Evolutionary conservation across 495 filamentous ascomycete genomes (phyloP), one percentile per base, ranked within the genome.

Genomic region (Penicillium ucsense): DNA sequence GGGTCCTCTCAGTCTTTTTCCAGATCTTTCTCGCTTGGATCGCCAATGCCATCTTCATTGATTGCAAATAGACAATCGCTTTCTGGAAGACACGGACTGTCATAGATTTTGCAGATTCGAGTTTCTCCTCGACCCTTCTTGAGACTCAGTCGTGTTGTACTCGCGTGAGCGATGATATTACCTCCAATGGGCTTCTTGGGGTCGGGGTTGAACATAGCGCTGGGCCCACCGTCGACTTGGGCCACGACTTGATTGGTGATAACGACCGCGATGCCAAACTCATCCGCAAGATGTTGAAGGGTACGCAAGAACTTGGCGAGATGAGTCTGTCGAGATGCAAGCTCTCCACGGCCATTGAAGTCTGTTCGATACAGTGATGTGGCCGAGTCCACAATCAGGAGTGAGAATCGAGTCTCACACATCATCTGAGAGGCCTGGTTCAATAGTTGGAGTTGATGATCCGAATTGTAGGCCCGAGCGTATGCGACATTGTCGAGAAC

Each of bases 201-300:
- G 59, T 98, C 92, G 0, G 92, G 92, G 53, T 98, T 98, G 72
- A 94, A 98, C 92, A 98, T 98, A 30, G 92, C 78, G 52, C 82
- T 88, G 8, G 89, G 88, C 1, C 92, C 92, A 45, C 94, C 92
- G 64, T 98, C 92, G 8, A 98, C 92, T 64, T 98, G 92, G 31
- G 92, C 91, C 33, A 98, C 92, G 31, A 98, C 92, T 60, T 98
- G 92, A 62, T 98, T 98, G 35, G 92, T 96, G 59, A 98, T 98
- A 57, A 98, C 89, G 5, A 98, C 92, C 0, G 92, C 92, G 62
- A 98, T 95, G 45, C 92, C 92, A 57, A 98, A 98, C 60, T 97
- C 92, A 60, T 98, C 92, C 12, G 94, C 92, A 3, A 98, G 80
- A 4, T 92, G 79, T 63, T 95, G 94, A 27, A 98, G 75, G 0